Conservation (phyloP, 345 rosid species). For the Rhodamnia rubescens region DNA sequence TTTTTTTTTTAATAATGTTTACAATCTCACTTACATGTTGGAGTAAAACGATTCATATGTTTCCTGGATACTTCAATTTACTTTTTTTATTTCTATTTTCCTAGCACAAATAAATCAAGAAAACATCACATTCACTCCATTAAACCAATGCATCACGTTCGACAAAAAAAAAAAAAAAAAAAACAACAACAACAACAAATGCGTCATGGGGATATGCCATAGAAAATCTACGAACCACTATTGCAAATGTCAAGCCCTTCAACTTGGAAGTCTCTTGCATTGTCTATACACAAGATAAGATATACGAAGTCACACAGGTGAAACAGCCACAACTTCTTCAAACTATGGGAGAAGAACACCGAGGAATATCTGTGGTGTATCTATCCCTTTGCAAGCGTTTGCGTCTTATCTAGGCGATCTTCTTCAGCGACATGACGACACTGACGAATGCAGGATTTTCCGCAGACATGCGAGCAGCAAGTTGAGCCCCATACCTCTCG, state of each 20-base stretch:
- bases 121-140: too few species aligned
- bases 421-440: constrained; percentile 1
- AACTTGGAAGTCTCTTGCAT: not conserved
- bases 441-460: constrained; percentile 4
- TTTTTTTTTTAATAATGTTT: too few species aligned
- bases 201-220: not conserved
- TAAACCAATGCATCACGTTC: too few species aligned
- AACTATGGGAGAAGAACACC: too few species aligned
- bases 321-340: not conserved
- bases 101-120: not conserved
- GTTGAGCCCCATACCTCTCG: not conserved
- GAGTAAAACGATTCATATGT: not conserved
- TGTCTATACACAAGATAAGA: not conserved
- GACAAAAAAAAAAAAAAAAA: too few species aligned
- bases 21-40: not conserved
- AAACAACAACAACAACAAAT: too few species aligned
- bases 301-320: not conserved
- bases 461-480: not conserved
- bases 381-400: too few species aligned
- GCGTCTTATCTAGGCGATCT: not conserved
- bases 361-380: too few species aligned
- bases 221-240: too few species aligned
- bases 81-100: not conserved
- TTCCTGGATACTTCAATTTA: not conserved
- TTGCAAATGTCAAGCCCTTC: too few species aligned